Base-by-base conservation (phyloP, 768 basidiomycete species). In the Lentinus tigrinus region DNA sequence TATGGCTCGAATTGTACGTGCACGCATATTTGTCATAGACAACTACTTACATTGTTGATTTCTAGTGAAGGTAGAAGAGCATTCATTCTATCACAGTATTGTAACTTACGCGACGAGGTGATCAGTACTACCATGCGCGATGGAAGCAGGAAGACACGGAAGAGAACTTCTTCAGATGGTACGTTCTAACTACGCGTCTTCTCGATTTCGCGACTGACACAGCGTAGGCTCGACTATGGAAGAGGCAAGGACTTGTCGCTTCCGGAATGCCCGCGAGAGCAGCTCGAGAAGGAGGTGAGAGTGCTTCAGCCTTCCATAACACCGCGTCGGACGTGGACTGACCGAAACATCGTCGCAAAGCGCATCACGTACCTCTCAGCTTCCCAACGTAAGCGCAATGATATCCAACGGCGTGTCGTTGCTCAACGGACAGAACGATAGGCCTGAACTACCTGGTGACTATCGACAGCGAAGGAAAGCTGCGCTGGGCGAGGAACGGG, bases 81-180 rank as follows among this genome's bases (percentile, higher is more conserved):
- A 54, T 37, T 23, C 1, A 5, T 13, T 19, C 23, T 10, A 21
- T 34, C 10, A 8, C 13, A 21, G 3, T 21, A 23, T 52, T 48
- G 36, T 60, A 19, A 19, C 11, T 23, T 42, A 28, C 17, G 19
- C 21, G 38, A 13, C 27, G 39, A 40, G 16, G 21, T 26, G 17
- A 37, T 2, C 21, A 85, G 83, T 83, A 73, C 71, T 89, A 88
- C 67, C 84, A 86, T 64, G 72, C 69, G 54, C 69, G 69, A 52
- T 89, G 88, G 87, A 73, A 79, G 57, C 74, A 80, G 48, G 78
- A 77, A 8, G 80, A 87, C 58, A 87, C 87, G 0, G 66, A 62
- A 27, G 85, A 88, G 54, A 88, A 87, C 66, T 88, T 89, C 66
- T 89, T 88, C 71, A 72, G 72, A 58, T 86, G 84, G 84, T 82